phyloP scores from a whole-genome alignment of 352 stramenopile genomes.

The Thraustochytrium striatum region DNA sequence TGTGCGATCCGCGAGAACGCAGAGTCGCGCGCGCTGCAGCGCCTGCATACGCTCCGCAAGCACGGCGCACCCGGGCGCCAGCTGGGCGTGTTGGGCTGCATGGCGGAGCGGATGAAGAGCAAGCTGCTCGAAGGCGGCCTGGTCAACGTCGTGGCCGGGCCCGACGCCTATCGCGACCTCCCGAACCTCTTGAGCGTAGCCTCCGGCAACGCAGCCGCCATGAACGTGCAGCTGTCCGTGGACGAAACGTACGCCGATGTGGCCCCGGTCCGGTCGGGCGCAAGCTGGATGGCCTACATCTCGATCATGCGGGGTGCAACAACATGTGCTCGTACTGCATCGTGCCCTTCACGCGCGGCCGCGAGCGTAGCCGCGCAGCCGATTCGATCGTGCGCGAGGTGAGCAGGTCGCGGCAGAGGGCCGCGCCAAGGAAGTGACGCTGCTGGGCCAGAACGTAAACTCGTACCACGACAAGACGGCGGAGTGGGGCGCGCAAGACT shows the following conservation, averaged over 20 bases:
- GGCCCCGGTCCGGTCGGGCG: constrained; percentile 78
- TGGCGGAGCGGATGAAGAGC: constrained; percentile 97
- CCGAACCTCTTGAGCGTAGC: constrained; percentile 83
- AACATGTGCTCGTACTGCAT: constrained; percentile 99
- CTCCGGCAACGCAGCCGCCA: constrained; percentile 63
- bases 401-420: constrained; percentile 71
- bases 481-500: background rate
- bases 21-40: constrained; percentile 81
- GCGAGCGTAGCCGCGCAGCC: constrained; percentile 84
- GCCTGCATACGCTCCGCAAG: constrained; percentile 61
- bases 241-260: constrained; percentile 99
- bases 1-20: constrained; percentile 99
- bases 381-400: constrained; percentile 91
- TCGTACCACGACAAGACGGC: constrained; percentile 87
- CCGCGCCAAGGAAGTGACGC: constrained; percentile 92
- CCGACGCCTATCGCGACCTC: constrained; percentile 96
- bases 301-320: constrained; percentile 98
- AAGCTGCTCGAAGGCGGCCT: constrained; percentile 89
- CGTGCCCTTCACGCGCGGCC: constrained; percentile 95
- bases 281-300: constrained; percentile 86
- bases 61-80: constrained; percentile 58
- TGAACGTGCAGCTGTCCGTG: constrained; percentile 92
- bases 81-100: constrained; percentile 96
- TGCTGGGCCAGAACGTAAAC: constrained; percentile 99
- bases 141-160: constrained; percentile 95